phyloP scores from a whole-genome alignment of 306 rosid genomes.

The Corylus americana region DNA sequence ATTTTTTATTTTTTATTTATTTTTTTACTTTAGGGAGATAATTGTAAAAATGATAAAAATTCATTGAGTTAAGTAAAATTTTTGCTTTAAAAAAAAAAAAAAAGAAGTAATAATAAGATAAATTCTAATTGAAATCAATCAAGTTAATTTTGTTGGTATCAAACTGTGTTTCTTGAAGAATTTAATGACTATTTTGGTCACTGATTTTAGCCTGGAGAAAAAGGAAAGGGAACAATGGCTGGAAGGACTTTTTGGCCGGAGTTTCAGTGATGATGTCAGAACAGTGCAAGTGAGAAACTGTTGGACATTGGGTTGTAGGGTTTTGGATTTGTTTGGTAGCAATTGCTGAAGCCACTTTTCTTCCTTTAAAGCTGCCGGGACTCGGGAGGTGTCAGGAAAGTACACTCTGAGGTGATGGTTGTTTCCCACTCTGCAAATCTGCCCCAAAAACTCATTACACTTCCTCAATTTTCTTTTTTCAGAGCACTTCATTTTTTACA shows the following conservation, averaged over 20 bases:
- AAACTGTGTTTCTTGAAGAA: neutral
- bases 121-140: too few relatives aligned
- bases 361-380: slow-evolving; percentile 32
- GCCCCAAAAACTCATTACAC: too few relatives aligned
- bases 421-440: slow-evolving; percentile 25
- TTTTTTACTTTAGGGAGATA: too few relatives aligned
- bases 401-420: slow-evolving; percentile 70
- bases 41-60: too few relatives aligned
- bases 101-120: too few relatives aligned
- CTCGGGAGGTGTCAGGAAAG: slow-evolving; percentile 48
- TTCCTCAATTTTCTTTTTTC: too few relatives aligned
- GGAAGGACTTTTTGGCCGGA: neutral
- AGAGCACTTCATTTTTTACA: too few relatives aligned
- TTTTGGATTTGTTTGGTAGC: slow-evolving; percentile 54
- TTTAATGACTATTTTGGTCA: too few relatives aligned
- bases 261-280: slow-evolving; percentile 12
- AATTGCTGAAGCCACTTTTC: slow-evolving; percentile 57
- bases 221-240: neutral
- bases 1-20: too few relatives aligned
- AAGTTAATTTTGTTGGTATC: too few relatives aligned
- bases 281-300: slow-evolving; percentile 45
- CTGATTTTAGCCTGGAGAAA: neutral
- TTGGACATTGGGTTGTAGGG: slow-evolving; percentile 43
- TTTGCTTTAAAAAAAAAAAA: too few relatives aligned
- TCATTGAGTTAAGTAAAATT: too few relatives aligned